A percentile compares a stretch with the other conserved stretches of the same genome.
These are phyloP conservation scores for Aureobasidium sp. DNA, from an alignment of 2,329 filamentous ascomycete species.

Conservation along the genomic window DNA sequence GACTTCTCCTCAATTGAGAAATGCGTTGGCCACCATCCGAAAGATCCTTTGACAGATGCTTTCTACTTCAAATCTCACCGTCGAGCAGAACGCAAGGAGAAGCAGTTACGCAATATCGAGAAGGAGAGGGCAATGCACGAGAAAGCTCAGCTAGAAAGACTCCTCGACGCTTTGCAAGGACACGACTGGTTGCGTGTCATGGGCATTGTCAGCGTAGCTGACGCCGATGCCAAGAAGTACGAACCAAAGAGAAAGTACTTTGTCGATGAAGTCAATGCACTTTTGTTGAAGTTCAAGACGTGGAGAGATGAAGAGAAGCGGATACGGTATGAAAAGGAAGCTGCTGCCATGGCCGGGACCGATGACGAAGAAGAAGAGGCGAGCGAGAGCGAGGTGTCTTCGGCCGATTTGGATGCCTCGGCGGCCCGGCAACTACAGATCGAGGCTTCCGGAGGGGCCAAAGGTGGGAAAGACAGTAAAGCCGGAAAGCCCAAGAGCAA, in stretches of 20 bases:
- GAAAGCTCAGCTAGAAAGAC: constrained; percentile 57
- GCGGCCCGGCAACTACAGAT: constrained; percentile 69
- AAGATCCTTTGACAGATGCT: constrained; percentile 52
- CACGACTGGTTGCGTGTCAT: constrained; percentile 90
- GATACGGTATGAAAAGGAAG: constrained; percentile 68
- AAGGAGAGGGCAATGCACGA: constrained; percentile 60
- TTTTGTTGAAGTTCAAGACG: constrained; percentile 78
- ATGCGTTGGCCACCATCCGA: constrained; percentile 29
- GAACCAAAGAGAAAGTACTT: constrained; percentile 81
- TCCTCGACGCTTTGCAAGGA: constrained; percentile 76
- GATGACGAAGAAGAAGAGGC: constrained; percentile 34
- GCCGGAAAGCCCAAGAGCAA: constrained; percentile 31
- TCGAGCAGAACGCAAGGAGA: constrained; percentile 58
- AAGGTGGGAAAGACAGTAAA: constrained; percentile 22
- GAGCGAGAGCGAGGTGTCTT: constrained; percentile 48
- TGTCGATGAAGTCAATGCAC: constrained; percentile 69
- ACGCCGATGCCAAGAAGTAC: constrained; percentile 77
- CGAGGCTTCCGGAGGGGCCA: constrained; percentile 36
- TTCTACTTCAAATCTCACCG: constrained; percentile 53
- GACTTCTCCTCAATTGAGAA: constrained; percentile 36
- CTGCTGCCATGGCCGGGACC: constrained; percentile 45
- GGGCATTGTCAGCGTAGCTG: constrained; percentile 79
- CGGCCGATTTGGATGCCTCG: constrained; percentile 63
- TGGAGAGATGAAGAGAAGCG: constrained; percentile 91
- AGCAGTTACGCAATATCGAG: constrained; percentile 61